Base-by-base conservation (phyloP, 768 basidiomycete species). In the Leccinum variicolor region DNA sequence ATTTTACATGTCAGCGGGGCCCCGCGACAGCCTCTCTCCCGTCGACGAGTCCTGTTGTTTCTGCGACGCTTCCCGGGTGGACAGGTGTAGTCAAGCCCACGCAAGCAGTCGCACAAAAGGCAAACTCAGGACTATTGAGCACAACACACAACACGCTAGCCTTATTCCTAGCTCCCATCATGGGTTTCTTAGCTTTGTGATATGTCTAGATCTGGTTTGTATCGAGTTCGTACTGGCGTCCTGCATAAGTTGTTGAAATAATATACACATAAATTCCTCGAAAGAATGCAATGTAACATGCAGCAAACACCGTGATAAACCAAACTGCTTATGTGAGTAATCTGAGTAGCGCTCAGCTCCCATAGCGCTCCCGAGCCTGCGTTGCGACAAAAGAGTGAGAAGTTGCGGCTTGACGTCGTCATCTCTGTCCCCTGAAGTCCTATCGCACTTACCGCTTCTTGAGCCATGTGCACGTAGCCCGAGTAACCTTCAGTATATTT, bases 1-100 rank as follows among this genome's bases (percentile, higher is more conserved):
- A 91, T 75, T 81, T 90, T 64, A 81, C 79, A 5, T 91, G 90
- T 63, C 82, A 90, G 71, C 81, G 83, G 64, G 90, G 90, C 25
- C 77, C 77, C 4, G 76, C 82, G 13, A 84, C 83, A 21, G 74
- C 66, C 43, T 75, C 81, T 29, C 67, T 84, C 47, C 74, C 81
- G 46, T 64, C 82, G 21, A 92, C 90, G 41, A 81, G 85, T n/a
- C 69, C 85, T 11, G 88, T 91, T 17, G 74, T 82, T 59, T 79
- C 84, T 10, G 81, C 86, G 36, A 90, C 88, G 2, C 79, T 87
- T 50, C 41, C 67, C 43, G 69, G 68, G 17, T 70, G 66, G 69
- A 59, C 54, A 15, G 50, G 55, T 29, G 39, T 23, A 17, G 25
- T 9, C 59, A 55, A 47, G n/a, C 57, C 62, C 34, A 64, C 66